phyloP scores from a whole-genome alignment of 2,329 filamentous ascomycete genomes.

The Colletotrichum cuscutae region DNA sequence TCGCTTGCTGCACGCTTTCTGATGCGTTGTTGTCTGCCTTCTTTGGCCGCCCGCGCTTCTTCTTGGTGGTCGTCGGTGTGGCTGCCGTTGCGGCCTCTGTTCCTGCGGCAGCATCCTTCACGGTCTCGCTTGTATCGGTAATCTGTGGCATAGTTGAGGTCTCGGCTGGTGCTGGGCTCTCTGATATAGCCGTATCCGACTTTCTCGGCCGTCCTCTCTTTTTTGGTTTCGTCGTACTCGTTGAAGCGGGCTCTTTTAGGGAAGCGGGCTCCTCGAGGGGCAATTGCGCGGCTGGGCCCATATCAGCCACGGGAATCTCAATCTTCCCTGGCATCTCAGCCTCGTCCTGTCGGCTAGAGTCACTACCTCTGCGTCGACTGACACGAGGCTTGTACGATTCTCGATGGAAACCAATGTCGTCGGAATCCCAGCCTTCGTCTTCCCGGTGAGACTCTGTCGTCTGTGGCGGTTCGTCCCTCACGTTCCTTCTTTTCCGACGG shows the following conservation, averaged over 20 bases:
- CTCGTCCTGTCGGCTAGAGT: constrained; percentile 26
- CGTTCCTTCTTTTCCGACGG: constrained; percentile 23
- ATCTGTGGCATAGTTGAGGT: neutral
- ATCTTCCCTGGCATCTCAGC: neutral
- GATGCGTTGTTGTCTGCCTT: constrained; percentile 44
- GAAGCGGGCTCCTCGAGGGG: neutral
- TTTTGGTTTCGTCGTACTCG: constrained; percentile 2
- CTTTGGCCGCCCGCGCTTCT: constrained; percentile 51
- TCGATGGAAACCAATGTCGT: constrained; percentile 12
- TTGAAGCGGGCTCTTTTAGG: neutral
- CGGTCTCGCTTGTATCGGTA: neutral
- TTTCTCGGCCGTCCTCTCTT: constrained; percentile 37
- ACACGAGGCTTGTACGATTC: constrained; percentile 25
- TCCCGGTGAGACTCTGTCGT: neutral
- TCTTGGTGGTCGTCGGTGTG: constrained; percentile 25
- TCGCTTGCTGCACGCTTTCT: constrained; percentile 25
- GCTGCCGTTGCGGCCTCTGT: constrained; percentile 10
- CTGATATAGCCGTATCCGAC: neutral
- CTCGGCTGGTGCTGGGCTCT: neutral
- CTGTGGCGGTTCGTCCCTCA: neutral
- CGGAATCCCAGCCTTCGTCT: constrained; percentile 32
- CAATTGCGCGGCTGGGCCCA: neutral
- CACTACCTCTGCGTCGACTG: constrained; percentile 33
- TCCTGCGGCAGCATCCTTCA: neutral
- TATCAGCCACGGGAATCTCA: constrained; percentile 8